A percentile compares a stretch with the other conserved stretches of the same genome.
phyloP scores from a whole-genome alignment of 164 flowering plant genomes.

The Malania oleifera region DNA sequence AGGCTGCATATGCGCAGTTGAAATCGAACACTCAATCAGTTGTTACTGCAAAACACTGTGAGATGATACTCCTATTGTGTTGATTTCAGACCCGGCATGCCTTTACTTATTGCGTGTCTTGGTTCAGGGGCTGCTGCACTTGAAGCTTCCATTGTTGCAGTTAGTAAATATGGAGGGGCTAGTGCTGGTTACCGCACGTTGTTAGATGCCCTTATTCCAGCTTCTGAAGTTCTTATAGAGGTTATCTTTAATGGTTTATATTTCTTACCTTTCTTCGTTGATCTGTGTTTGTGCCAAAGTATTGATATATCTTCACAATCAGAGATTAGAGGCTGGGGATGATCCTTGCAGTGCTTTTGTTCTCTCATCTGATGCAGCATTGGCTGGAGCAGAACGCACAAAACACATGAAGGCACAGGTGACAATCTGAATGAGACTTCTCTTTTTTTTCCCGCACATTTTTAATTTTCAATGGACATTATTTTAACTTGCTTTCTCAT shows the following conservation, averaged over 20 bases:
- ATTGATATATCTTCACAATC: slow-evolving; percentile 15
- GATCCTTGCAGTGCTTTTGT: slow-evolving; percentile 71
- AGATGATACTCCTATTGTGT: slow-evolving; percentile 27
- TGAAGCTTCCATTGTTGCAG: slow-evolving; percentile 74
- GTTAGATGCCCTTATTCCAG: slow-evolving; percentile 94
- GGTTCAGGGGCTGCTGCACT: slow-evolving; percentile 85
- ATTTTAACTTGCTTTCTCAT: neutral
- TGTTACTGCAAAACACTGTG: slow-evolving; percentile 60
- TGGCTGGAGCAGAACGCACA: slow-evolving; percentile 83
- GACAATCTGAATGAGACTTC: slow-evolving; percentile 4
- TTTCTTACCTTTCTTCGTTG: neutral
- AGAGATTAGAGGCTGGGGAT: slow-evolving; percentile 68
- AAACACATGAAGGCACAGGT: slow-evolving; percentile 79
- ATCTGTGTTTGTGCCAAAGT: neutral
- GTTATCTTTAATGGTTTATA: slow-evolving; percentile 20
- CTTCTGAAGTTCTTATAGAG: slow-evolving; percentile 64
- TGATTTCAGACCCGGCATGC: neutral
- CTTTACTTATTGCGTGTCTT: slow-evolving; percentile 14
- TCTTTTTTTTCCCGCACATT: neutral
- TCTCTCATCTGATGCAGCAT: slow-evolving; percentile 80
- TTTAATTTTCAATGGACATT: neutral
- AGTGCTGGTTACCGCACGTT: slow-evolving; percentile 80
- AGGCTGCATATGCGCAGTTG: slow-evolving; percentile 75
- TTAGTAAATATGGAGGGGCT: slow-evolving; percentile 95
- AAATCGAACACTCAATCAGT: slow-evolving; percentile 33